These are phyloP conservation scores for Austroboletus niveus DNA, from an alignment of 1,284 basidiomycete species.

Conservation along the genomic window DNA sequence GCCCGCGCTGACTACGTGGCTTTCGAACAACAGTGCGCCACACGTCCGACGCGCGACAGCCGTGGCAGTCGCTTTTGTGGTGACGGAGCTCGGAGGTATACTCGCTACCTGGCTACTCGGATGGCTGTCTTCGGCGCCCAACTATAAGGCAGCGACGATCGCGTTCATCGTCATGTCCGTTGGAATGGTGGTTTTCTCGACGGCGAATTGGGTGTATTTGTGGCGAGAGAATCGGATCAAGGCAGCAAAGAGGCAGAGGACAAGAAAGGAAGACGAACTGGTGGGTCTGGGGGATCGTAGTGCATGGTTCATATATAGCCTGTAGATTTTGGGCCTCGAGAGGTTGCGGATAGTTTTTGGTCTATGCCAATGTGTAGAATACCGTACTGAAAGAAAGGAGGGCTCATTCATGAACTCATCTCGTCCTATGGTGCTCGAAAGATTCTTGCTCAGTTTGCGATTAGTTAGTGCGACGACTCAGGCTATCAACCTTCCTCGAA, in stretches of 20 bases:
- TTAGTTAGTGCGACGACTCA: too few relatives aligned
- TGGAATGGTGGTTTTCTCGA: conserved; percentile 31
- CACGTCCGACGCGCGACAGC: conserved; percentile 53
- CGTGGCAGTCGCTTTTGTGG: conserved; percentile 49
- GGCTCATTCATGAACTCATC: too few relatives aligned
- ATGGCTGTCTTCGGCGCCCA: conserved; percentile 40
- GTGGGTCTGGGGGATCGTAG: conserved; percentile 28
- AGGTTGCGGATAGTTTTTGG: too few relatives aligned
- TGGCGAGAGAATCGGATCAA: conserved; percentile 24
- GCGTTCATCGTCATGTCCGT: conserved; percentile 39
- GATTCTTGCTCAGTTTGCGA: too few relatives aligned
- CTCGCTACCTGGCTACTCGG: conserved; percentile 54
- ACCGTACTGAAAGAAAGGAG: too few relatives aligned
- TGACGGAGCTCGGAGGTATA: conserved; percentile 56
- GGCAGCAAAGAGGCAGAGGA: conserved; percentile 12
- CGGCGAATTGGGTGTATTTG: conserved; percentile 30
- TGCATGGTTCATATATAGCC: conserved; percentile 32
- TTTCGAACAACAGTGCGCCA: conserved; percentile 59
- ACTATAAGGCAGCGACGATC: conserved; percentile 41
- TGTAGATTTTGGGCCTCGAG: conserved; percentile 12
- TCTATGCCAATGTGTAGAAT: too few relatives aligned
- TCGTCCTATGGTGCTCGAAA: too few relatives aligned
- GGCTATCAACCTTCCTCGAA: too few relatives aligned
- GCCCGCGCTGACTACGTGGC: conserved; percentile 48
- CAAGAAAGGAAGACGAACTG: conserved; percentile 19